Base-by-base conservation (phyloP, 2,329 filamentous ascomycete genomes). In the Metarhizium brunneum region DNA sequence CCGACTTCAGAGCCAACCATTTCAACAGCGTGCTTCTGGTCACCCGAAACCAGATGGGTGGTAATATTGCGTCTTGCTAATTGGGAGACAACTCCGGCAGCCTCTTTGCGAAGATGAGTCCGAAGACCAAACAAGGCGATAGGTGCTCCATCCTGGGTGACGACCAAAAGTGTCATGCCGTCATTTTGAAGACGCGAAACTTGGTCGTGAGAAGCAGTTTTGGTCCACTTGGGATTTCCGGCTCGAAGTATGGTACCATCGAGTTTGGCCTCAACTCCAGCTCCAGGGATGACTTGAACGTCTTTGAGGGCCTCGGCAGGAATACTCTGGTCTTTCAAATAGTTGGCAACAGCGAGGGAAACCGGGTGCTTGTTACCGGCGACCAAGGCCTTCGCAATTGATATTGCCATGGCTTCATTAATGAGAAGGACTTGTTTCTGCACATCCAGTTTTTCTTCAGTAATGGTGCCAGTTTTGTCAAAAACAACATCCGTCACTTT, bases 401-500 rank as follows among this genome's bases (percentile, higher is more conserved):
- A 63, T 16, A 60, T 56, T 18, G 59, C 63, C 38, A 63, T 56
- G n/a, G 63, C 58, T 16, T 61, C 53, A 52, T 63, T 56, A n/a
- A 54, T 57, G 36, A 65, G 53, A 7, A 58, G 59, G 14, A 66
- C 56, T 18, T 63, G 56, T 16, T 60, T 58, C 14, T 63, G 47
- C 29, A 69, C 66, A 18, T 64, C 62, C 10, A 70, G 63, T 14
- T 73, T 69, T 0, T 76, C 80, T 30, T 71, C 68, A 0, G 82
- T 85, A 25, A 86, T 67, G 0, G 82, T 86, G 1, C 84, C 83
- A 0, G 83, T 86, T 69, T 86, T 87, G 71, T 86, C 82, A 57
- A 87, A 83, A 1, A 86, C 73, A 2, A 84, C 71, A 60, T 83
- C 76, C 0, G 77, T 79, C 2, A 75, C 70, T 54, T 79, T 81